A percentile compares a stretch with the other conserved stretches of the same genome.
Conservation (phyloP, 768 basidiomycete species). For the Serendipita sp. region DNA sequence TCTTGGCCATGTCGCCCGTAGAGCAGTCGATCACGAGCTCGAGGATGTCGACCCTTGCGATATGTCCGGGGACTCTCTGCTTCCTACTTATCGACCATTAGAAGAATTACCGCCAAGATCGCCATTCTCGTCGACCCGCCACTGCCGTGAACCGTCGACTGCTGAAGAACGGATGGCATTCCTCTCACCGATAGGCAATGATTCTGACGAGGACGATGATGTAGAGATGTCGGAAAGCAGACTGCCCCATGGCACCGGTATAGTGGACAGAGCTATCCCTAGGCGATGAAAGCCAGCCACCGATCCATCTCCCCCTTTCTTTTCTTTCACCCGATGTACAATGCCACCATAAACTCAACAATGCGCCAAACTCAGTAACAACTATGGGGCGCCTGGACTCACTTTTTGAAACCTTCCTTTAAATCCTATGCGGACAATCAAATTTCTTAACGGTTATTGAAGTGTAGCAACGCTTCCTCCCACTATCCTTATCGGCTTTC, state of each 20-base stretch:
- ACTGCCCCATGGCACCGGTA: background rate
- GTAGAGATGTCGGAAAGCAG: background rate
- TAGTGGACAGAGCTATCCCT: background rate
- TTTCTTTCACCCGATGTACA: background rate
- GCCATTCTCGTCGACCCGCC: background rate
- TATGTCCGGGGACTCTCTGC: background rate
- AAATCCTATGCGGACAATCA: background rate
- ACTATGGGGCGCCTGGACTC: no score
- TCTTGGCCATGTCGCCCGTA: slow-evolving; percentile 61
- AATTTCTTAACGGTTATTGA: background rate
- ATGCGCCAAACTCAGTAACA: background rate
- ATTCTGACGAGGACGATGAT: background rate
- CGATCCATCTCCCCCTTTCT: background rate
- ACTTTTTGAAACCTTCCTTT: background rate
- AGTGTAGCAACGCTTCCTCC: background rate
- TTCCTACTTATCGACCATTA: background rate
- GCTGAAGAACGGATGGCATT: background rate
- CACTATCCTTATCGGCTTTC: slow-evolving; percentile 1
- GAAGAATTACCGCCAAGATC: background rate
- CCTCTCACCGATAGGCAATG: background rate
- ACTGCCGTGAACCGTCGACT: background rate
- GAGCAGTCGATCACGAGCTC: slow-evolving; percentile 40
- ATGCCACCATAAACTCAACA: background rate
- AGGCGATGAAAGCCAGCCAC: background rate
- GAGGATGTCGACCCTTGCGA: slow-evolving; percentile 20